phyloP scores from a whole-genome alignment of 2,329 filamentous ascomycete genomes.

The Colletotrichum paranaense region DNA sequence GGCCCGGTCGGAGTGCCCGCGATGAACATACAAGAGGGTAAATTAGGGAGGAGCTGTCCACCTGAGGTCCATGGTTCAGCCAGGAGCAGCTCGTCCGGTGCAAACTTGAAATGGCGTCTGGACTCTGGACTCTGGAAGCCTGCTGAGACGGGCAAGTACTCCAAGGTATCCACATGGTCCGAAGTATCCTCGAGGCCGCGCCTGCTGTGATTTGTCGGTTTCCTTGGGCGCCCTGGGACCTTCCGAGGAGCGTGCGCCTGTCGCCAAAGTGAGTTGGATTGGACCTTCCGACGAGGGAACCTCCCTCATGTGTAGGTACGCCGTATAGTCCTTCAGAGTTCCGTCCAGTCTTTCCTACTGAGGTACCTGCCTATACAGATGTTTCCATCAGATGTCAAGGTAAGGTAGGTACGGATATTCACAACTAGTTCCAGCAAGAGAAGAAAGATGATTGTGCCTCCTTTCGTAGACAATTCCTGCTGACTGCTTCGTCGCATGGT shows the following conservation, averaged over 20 bases:
- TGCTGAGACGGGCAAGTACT: background rate
- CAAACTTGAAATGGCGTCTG: background rate
- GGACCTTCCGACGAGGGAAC: background rate
- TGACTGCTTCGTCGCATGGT: background rate
- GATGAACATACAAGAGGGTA: background rate
- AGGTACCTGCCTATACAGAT: too few relatives aligned
- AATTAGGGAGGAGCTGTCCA: background rate
- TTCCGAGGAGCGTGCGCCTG: background rate
- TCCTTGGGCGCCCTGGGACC: background rate
- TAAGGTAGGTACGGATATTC: too few relatives aligned
- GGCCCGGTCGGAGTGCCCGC: background rate
- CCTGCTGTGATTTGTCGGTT: background rate
- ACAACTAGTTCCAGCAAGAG: too few relatives aligned
- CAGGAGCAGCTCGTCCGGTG: background rate
- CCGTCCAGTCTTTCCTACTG: too few relatives aligned
- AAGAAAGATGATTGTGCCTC: background rate
- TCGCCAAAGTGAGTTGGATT: background rate
- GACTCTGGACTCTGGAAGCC: background rate
- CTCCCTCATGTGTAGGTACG: background rate
- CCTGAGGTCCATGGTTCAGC: background rate
- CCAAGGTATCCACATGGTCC: too few relatives aligned
- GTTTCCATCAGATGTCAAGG: too few relatives aligned
- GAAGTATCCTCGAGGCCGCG: too few relatives aligned
- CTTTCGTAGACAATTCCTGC: background rate
- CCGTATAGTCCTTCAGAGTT: too few relatives aligned